phyloP scores from a whole-genome alignment of 768 basidiomycete species.

The Glaciozyma antarctica region DNA sequence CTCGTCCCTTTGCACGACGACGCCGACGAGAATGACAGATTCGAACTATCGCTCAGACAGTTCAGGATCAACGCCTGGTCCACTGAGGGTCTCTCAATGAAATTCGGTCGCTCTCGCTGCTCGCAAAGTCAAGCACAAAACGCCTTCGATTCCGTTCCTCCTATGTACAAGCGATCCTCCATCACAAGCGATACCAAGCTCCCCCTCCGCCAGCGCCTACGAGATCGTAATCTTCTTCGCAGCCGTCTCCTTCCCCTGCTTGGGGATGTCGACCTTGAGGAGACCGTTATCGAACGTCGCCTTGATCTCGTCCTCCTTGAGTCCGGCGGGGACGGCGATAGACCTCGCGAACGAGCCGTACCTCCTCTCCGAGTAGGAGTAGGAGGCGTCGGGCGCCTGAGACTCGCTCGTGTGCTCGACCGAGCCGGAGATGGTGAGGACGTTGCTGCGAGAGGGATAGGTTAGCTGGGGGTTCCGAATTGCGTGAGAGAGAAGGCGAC shows the following conservation, averaged over 20 bases:
- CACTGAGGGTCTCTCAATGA: no score
- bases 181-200: no score
- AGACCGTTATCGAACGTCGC: neutral
- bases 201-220: neutral
- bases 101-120: no score
- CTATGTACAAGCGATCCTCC: no score
- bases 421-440: neutral
- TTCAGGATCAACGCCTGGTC: no score
- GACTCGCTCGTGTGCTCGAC: neutral
- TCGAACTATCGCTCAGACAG: no score
- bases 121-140: no score
- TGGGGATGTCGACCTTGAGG: constrained; percentile 48
- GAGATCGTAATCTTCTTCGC: neutral
- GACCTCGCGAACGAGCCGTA: constrained; percentile 48
- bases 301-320: constrained; percentile 42
- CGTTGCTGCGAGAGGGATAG: neutral
- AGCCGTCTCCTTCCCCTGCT: constrained; percentile 15
- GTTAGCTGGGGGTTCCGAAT: neutral
- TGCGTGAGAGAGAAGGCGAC: neutral
- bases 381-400: neutral
- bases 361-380: constrained; percentile 44
- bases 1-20: no score
- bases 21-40: no score
- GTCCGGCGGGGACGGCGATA: constrained; percentile 46
- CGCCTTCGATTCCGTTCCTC: no score